These are phyloP conservation scores for Agaricus subrufescens DNA, from an alignment of 768 basidiomycete genomes.

Conservation along the genomic window DNA sequence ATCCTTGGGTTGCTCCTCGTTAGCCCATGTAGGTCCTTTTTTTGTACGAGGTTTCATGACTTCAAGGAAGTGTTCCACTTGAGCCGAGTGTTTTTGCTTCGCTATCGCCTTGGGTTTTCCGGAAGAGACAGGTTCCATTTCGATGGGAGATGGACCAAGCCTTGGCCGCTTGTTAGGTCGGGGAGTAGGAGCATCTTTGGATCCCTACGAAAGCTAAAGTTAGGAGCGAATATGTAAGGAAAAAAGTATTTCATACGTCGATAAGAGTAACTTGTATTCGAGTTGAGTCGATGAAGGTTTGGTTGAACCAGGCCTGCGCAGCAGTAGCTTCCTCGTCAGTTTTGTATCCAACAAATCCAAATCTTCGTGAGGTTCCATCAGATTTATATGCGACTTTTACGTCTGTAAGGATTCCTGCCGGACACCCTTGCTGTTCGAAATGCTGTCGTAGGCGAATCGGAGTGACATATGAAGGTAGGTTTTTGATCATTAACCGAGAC, in stretches of 20 bases:
- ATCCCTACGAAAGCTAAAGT: slow-evolving; percentile 38
- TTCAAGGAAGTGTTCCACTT: slow-evolving; percentile 64
- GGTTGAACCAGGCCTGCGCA: slow-evolving; percentile 82
- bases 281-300: slow-evolving; percentile 77
- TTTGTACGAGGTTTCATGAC: slow-evolving; percentile 64
- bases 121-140: slow-evolving; percentile 12
- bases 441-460: slow-evolving; percentile 60
- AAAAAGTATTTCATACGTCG: slow-evolving; percentile 49
- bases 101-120: slow-evolving; percentile 7
- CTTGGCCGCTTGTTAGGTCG: slow-evolving; percentile 69
- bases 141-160: slow-evolving; percentile 27
- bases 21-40: slow-evolving; percentile 64
- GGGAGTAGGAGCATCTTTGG: slow-evolving; percentile 62
- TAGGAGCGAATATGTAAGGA: not conserved
- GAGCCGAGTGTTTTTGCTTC: slow-evolving; percentile 28
- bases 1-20: slow-evolving; percentile 29
- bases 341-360: slow-evolving; percentile 93
- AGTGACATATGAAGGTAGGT: slow-evolving; percentile 67
- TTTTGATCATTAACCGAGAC: slow-evolving; percentile 84
- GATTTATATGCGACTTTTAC: slow-evolving; percentile 71
- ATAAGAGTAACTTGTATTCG: slow-evolving; percentile 73
- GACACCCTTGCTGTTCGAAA: slow-evolving; percentile 58
- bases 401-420: slow-evolving; percentile 77
- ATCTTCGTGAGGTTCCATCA: slow-evolving; percentile 78
- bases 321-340: slow-evolving; percentile 65